Conservation (phyloP, 2,329 filamentous ascomycete genomes). For the Chaetomium globosum region DNA sequence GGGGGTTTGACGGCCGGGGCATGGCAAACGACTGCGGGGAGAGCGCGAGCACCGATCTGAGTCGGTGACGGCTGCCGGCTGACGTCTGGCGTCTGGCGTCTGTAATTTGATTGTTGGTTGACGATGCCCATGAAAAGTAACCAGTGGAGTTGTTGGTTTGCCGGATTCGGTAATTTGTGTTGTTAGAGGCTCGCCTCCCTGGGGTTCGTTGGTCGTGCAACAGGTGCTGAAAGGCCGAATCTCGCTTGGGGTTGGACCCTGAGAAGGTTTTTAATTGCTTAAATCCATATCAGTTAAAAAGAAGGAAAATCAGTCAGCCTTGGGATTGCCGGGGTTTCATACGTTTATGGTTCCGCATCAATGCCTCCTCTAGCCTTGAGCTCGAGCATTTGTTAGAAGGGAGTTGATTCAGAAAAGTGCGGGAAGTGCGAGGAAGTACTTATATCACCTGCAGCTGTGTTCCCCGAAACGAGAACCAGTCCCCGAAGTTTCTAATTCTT, state of each 20-base stretch:
- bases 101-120: background rate
- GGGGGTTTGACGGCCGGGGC: background rate
- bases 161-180: background rate
- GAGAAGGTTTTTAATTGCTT: slow-evolving; percentile 1
- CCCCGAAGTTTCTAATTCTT: background rate
- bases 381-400: background rate
- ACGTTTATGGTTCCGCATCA: background rate
- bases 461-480: background rate
- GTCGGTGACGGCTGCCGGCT: slow-evolving; percentile 1
- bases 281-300: background rate
- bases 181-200: background rate
- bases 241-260: background rate
- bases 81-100: background rate
- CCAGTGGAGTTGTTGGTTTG: background rate
- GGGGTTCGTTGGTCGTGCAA: slow-evolving; percentile 8
- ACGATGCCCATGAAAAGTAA: background rate
- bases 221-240: background rate
- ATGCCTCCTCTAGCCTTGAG: background rate
- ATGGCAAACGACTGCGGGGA: background rate
- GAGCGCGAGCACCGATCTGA: slow-evolving; percentile 9
- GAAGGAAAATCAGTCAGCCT: background rate
- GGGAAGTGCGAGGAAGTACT: background rate
- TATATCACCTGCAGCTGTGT: slow-evolving; percentile 8
- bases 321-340: background rate
- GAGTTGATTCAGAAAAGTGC: background rate